Evolutionary conservation across 1,139 yeast species (phyloP), one percentile per base, ranked within the genome.

Genomic region (Saccharomyces hybrid): DNA sequence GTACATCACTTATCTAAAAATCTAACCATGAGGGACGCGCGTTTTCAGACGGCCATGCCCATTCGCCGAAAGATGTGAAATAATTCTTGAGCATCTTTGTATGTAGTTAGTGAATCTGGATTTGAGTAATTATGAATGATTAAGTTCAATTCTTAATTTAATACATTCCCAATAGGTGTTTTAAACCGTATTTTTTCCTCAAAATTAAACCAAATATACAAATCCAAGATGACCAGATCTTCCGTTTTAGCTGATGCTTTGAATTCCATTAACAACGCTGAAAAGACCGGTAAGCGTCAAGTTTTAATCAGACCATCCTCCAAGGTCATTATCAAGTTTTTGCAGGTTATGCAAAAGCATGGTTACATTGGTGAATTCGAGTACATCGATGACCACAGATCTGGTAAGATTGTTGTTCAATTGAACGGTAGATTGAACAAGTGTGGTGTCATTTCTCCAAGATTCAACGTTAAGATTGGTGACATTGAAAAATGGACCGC

Each of bases 291-390:
- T 78, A 93, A 93, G 82, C 88, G 99, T 81, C 99, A 93, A 83
- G 99, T 93, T 68, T 79, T 93, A 76, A 84, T 93, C 76, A 89
- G 99, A 85, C 99, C 99, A 66, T 91, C 98, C 55, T 93, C 99
- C 73, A 93, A 93, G 84, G 99, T 93, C 69, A 90, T 93, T 77
- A 81, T 93, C 82, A 93, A 90, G 80, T 93, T 91, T 78, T 82
- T 93, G 78, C 83, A 89, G 73, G 99, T 93, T 68, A 91, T 93
- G 88, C 99, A 93, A 82, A 89, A 84, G 82, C 98, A 93, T 77
- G 97, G 98, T 69, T 93, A 93, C 93, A 91, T 93, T 80, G 98
- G 95, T 70, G 99, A 93, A 79, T 93, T 93, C 75, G 98, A 91
- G 81, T 89, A 86, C 82, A 91, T 91, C 70, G 98, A 91, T 74